Base-by-base conservation (phyloP, 1,139 yeast species). In the Geotrichum aggregatum region DNA sequence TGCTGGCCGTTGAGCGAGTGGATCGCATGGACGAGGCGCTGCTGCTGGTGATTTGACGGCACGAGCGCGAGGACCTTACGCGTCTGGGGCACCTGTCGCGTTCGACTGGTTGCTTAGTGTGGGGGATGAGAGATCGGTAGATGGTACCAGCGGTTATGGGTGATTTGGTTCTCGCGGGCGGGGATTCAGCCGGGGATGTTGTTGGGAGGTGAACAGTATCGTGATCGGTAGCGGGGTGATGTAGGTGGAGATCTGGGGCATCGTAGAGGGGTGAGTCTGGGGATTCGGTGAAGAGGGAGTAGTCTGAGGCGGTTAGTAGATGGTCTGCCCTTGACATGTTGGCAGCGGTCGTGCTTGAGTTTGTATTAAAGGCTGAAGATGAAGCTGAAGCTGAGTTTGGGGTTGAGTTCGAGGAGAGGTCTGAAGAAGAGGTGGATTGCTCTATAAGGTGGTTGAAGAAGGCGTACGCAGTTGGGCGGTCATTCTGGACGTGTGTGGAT, bases 71-170 rank as follows among this genome's bases (percentile, higher is more conserved):
- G 7, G 36, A 33, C 18, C 41, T 39, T 6, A 39, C 30, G 4
- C 42, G 28, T 18, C 42, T 28, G 13, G 47, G 47, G 10, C 31
- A 40, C n/a, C 26, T 14, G 8, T 44, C 31, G 10, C 31, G 16
- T 7, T 18, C 30, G n/a, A n/a, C 22, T 18, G 39, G 18, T 11
- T 35, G 26, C 18, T 22, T 18, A 18, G n/a, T 16, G 8, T 44
- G 47, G 4, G 47, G 47, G 16, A 44, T 44, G 5, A 44, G 40
- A 2, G 47, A 44, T 14, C 39, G 47, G 22, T 44, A 44, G 19
- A 30, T 34, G 16, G 30, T 18, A 10, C 36, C 36, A 30, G 34
- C n/a, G 11, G 36, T n/a, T 4, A 10, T 34, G 14, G 36, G 36
- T 10, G 36, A 34, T 34, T 34, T 34, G 2, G 36, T n/a, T 7